phyloP scores from a whole-genome alignment of 768 basidiomycete genomes.

The Ephemerocybe angulata region DNA sequence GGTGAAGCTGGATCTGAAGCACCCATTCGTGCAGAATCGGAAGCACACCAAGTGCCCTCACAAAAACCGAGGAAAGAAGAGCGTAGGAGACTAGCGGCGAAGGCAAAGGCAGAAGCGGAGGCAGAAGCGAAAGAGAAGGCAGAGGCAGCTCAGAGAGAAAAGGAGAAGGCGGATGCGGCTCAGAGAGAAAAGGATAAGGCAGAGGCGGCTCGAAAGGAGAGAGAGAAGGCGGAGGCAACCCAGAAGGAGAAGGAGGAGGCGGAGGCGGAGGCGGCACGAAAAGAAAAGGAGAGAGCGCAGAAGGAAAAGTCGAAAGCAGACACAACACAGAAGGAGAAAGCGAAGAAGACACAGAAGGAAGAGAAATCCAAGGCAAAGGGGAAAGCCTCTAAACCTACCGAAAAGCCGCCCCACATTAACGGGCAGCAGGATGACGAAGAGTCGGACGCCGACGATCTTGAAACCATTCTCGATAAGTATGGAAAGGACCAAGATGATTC shows the following conservation, averaged over 20 bases:
- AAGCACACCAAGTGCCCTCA: no score
- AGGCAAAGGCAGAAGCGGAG: neutral
- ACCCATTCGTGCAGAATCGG: no score
- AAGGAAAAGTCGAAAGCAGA: slow-evolving; percentile 15
- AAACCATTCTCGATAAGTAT: neutral
- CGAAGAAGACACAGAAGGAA: slow-evolving; percentile 8
- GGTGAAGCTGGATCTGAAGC: neutral
- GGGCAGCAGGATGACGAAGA: neutral
- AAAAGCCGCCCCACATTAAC: neutral
- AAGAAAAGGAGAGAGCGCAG: slow-evolving; percentile 9
- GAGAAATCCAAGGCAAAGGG: neutral
- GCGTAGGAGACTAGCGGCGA: no score
- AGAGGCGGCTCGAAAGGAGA: neutral
- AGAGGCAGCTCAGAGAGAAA: neutral
- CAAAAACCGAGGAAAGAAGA: no score
- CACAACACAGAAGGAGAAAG: slow-evolving; percentile 5
- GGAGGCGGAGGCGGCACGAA: slow-evolving; percentile 3
- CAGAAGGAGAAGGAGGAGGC: slow-evolving; percentile 5
- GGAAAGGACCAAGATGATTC: neutral
- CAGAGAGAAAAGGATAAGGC: neutral
- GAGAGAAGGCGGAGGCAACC: neutral
- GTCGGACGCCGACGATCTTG: neutral
- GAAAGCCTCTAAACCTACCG: neutral
- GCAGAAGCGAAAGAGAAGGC: neutral
- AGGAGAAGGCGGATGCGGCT: neutral